Evolutionary conservation across 225 moss, liverwort and hornwort species (phyloP), one percentile per base, ranked within the genome.

Genomic region (Neckera pumila): DNA sequence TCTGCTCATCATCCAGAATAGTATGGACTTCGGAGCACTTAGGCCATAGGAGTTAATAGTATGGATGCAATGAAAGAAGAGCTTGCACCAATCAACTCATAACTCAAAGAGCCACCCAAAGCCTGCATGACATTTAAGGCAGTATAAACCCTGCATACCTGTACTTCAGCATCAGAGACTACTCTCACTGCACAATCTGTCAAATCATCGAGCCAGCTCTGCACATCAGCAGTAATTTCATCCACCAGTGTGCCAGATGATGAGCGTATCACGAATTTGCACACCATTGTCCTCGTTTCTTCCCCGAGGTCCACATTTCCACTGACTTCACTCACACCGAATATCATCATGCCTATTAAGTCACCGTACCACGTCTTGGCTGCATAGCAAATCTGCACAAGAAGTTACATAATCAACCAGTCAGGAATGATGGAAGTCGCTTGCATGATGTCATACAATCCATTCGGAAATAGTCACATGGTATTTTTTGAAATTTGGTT

Each of bases 311-410:
- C 92, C 76, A 95, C 91, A 70, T 92, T 95, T 71, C 96, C 97
- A 85, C 97, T 96, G 67, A 99, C 95, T 91, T 99, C 98, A 89
- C 97, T 99, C 57, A 95, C 96, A 79, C 98, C 98, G 89, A 99
- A 97, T 84, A 99, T 93, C 88, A 99, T 93, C 97, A 99, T 96
- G 66, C 97, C 96, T 76, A 99, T 89, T 67, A 99, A 95, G 90
- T 99, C 98, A 54, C 98, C 98, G 89, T 99, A 99, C 98, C 98
- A 99, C 67, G 98, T 97, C 92, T 94, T 99, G 85, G 98, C 96
- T 36, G 98, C 94, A 89, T 99, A 99, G 86, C 97, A 99, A 65
- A 97, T 94, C 98, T 99, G 92, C 82, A 92, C 53, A 91, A 38
- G 67, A 91, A 78, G 76, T 63, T 83, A 78, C 53, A 69, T 62